Percentiles rank a stretch among this genome's conserved stretches.
Evolutionary conservation across 495 filamentous ascomycete species (phyloP).

Genomic region (Podospora sp.): DNA sequence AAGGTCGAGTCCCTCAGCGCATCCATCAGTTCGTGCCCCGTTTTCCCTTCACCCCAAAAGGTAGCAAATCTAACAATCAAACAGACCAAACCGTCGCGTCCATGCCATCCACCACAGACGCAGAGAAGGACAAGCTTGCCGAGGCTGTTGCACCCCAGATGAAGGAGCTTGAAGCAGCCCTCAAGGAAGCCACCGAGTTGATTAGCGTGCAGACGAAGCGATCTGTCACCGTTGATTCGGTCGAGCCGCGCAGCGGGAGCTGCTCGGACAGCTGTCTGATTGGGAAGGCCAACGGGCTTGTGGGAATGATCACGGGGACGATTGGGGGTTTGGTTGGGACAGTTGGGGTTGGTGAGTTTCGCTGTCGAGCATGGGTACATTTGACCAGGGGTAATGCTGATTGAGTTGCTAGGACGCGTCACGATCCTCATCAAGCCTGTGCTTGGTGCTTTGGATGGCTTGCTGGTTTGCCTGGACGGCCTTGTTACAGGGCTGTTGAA

Average conservation of each 20-base stretch:
- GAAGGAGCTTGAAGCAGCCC: conserved; percentile 15
- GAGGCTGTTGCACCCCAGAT: conserved; percentile 14
- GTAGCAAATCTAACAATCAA: background rate
- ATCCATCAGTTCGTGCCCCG: conserved; percentile 12
- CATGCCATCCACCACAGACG: conserved; percentile 2
- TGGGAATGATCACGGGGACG: conserved; percentile 17
- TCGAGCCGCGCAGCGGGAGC: background rate
- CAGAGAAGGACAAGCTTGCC: conserved; percentile 15
- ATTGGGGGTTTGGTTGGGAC: conserved; percentile 10
- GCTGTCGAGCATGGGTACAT: background rate
- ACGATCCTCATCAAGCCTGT: conserved; percentile 18
- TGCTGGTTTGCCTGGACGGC: conserved; percentile 17
- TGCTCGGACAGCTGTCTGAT: conserved; percentile 14
- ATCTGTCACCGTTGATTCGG: background rate
- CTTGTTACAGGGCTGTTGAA: conserved; percentile 14
- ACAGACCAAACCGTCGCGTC: conserved; percentile 17
- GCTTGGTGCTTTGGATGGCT: conserved; percentile 13
- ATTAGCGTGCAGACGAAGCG: conserved; percentile 9
- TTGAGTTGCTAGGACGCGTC: conserved; percentile 8
- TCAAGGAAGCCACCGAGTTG: conserved; percentile 17
- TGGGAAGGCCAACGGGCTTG: conserved; percentile 15
- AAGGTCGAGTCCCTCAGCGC: conserved; percentile 15
- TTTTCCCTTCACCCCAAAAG: background rate
- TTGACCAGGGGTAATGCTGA: background rate
- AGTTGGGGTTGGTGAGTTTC: conserved; percentile 19